Percentiles rank a stretch among this genome's conserved stretches.
Evolutionary conservation across 768 basidiomycete species (phyloP).

Genomic region (Amylocystis lapponica): DNA sequence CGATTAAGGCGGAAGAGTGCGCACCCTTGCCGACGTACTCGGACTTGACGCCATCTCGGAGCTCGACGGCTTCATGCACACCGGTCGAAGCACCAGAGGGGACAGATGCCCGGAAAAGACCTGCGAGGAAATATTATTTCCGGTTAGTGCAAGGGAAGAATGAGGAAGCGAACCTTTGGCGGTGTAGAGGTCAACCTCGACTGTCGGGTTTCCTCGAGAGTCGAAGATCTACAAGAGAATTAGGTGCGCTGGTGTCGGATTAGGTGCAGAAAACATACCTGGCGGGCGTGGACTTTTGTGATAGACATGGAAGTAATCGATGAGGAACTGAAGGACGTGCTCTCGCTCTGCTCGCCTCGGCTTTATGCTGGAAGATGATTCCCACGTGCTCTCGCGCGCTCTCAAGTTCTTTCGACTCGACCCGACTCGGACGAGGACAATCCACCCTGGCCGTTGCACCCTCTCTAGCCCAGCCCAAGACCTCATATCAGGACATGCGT

Average conservation of each 20-base stretch:
- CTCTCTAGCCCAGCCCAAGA: no score
- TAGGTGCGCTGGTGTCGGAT: conserved; percentile 50
- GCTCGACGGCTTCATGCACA: conserved; percentile 96
- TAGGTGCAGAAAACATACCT: conserved; percentile 44
- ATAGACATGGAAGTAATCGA: conserved; percentile 66
- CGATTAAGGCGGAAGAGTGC: conserved; percentile 21
- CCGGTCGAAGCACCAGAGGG: conserved; percentile 99
- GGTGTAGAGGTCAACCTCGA: conserved; percentile 89
- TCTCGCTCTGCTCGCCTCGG: no score
- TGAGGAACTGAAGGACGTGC: neutral
- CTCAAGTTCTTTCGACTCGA: no score
- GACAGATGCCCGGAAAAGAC: conserved; percentile 89
- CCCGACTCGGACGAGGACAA: no score
- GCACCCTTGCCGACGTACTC: conserved; percentile 94
- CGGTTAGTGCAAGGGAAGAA: no score
- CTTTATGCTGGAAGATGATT: neutral
- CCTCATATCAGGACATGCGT: no score
- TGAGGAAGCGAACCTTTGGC: conserved; percentile 76
- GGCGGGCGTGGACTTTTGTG: conserved; percentile 87
- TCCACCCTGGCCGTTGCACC: no score
- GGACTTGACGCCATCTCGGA: conserved; percentile 92
- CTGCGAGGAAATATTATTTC: no score
- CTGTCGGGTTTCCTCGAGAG: conserved; percentile 97
- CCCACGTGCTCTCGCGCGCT: conserved; percentile 2
- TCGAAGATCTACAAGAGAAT: conserved; percentile 79